Conservation (phyloP, 441 rosid species). For the Jatropha multifida region DNA sequence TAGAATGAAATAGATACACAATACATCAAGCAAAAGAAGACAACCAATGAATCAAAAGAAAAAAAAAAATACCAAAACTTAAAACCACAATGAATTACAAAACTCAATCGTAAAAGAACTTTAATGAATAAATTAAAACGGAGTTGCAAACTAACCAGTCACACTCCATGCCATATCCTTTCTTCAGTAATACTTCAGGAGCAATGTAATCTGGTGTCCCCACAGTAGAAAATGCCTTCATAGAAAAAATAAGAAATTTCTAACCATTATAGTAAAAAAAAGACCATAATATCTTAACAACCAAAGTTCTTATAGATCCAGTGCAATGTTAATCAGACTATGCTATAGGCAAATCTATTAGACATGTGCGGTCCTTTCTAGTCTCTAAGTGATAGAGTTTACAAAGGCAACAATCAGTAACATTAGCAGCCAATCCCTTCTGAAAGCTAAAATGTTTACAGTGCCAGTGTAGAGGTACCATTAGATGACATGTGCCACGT, state of each 20-base stretch:
- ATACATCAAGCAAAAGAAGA: conserved; percentile 4
- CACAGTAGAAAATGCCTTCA: conserved; percentile 95
- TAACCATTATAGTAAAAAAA: background rate
- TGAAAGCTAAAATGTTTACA: background rate
- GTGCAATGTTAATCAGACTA: conserved; percentile 2
- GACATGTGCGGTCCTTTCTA: background rate
- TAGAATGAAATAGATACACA: conserved; percentile 8
- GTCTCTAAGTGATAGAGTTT: background rate
- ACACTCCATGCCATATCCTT: conserved; percentile 99
- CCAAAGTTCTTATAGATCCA: background rate
- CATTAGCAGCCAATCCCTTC: background rate
- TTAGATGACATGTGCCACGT: conserved; percentile 7
- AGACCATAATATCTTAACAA: conserved; percentile 1
- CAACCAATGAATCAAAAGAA: background rate
- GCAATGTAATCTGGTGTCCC: conserved; percentile 99
- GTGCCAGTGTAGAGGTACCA: background rate
- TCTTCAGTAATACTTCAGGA: conserved; percentile 96
- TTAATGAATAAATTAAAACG: conserved; percentile 1
- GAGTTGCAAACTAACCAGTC: conserved; percentile 71
- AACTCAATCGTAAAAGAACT: conserved; percentile 6
- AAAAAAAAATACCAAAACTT: background rate
- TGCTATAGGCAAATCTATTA: background rate
- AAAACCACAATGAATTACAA: background rate
- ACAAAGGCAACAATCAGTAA: background rate
- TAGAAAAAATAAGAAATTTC: conserved; percentile 21